Evolutionary conservation across 1,284 basidiomycete genomes (phyloP).

Genomic region (Rugosomyces carneus): DNA sequence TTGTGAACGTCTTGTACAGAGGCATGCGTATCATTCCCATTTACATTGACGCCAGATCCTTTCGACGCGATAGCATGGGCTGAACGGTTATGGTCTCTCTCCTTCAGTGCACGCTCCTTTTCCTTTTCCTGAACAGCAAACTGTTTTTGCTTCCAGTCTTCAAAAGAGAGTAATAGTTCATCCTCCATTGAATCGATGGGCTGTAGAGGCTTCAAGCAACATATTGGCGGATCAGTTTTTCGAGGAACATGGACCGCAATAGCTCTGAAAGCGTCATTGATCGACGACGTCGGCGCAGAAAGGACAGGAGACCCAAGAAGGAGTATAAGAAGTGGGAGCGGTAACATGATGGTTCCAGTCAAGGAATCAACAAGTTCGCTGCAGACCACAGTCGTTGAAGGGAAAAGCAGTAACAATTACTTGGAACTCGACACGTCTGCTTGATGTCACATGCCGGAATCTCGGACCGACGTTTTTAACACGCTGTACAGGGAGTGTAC

Average conservation of each 20-base stretch:
- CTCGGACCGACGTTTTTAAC: not conserved
- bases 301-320: conserved; percentile 38
- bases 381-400: not conserved
- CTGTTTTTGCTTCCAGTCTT: conserved; percentile 84
- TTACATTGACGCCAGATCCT: conserved; percentile 12
- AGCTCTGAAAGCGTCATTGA: conserved; percentile 55
- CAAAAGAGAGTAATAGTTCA: conserved; percentile 73
- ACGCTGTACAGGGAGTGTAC: not conserved
- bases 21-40: conserved; percentile 8
- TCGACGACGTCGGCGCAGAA: conserved; percentile 31
- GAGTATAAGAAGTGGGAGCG: conserved; percentile 17
- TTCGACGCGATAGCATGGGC: conserved; percentile 12
- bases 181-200: conserved; percentile 50
- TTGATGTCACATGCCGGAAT: conserved; percentile 3
- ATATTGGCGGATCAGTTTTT: conserved; percentile 51
- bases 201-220: conserved; percentile 55
- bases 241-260: conserved; percentile 42
- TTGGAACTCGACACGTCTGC: not conserved
- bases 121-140: conserved; percentile 28
- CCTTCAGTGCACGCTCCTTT: conserved; percentile 25
- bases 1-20: not conserved
- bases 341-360: conserved; percentile 11
- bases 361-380: conserved; percentile 8
- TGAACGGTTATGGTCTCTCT: conserved; percentile 21
- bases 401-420: not conserved